phyloP scores from a whole-genome alignment of 73 alveolate genomes.

The Tetrahymena malaccensis region DNA sequence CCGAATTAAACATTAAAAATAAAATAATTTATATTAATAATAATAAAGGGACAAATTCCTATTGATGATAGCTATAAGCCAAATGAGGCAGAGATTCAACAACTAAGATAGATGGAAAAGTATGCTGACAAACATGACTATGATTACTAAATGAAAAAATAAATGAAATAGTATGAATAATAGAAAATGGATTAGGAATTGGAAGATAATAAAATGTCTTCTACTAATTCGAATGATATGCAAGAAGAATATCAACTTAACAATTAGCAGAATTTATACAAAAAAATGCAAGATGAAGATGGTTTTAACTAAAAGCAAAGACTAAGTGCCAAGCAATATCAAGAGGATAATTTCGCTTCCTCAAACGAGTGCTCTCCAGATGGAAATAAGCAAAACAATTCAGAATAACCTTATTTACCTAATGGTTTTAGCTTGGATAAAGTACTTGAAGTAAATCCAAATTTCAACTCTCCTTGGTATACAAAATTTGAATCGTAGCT shows the following conservation, averaged over 20 bases:
- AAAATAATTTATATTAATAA: neutral
- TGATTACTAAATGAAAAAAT: neutral
- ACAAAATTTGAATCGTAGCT: neutral
- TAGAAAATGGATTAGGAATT: neutral
- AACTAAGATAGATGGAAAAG: neutral
- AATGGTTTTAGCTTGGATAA: neutral
- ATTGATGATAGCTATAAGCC: neutral
- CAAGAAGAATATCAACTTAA: neutral
- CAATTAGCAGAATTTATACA: neutral
- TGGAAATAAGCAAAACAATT: neutral
- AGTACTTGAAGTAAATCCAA: neutral
- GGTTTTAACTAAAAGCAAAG: neutral
- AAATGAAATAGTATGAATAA: neutral
- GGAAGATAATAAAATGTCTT: neutral
- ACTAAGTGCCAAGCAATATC: neutral
- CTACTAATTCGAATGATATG: neutral
- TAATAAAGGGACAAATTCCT: neutral
- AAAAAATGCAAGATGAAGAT: neutral
- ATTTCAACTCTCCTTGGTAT: neutral
- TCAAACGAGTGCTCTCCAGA: neutral
- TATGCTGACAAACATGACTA: neutral
- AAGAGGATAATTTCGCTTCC: neutral
- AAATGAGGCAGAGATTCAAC: neutral
- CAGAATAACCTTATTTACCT: neutral
- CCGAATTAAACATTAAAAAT: neutral